Percentiles rank a stretch among this genome's conserved stretches.
These are phyloP conservation scores for Sideroxylon spinosum DNA, from an alignment of 179 eudicot genomes.

Conservation along the genomic window DNA sequence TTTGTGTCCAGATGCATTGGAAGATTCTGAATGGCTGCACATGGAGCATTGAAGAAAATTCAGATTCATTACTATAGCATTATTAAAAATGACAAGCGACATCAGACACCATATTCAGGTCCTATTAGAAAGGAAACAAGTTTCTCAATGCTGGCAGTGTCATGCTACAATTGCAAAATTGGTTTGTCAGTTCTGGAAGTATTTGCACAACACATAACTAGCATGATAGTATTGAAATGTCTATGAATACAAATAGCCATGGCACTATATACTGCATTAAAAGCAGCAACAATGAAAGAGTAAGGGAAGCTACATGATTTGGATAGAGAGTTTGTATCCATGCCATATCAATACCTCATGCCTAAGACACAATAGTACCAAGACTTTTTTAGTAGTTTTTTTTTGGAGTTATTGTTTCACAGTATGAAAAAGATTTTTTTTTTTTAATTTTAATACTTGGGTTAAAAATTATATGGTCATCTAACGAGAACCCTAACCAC, in stretches of 20 bases:
- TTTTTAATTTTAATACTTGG: not conserved
- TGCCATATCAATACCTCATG: not conserved
- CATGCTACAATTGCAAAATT: not conserved
- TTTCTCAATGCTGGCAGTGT: not conserved
- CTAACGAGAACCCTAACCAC: not conserved
- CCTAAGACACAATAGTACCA: not conserved
- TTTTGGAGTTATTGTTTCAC: not conserved
- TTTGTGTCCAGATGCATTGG: slow-evolving; percentile 19
- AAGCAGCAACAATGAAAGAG: not conserved
- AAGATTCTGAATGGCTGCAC: slow-evolving; percentile 36
- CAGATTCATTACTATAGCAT: slow-evolving; percentile 6
- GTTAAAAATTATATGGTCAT: not conserved
- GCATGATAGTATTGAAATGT: not conserved
- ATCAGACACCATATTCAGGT: no score
- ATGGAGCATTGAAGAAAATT: not conserved
- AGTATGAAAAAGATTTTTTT: not conserved
- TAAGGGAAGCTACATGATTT: not conserved
- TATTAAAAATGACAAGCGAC: not conserved
- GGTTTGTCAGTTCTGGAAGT: not conserved
- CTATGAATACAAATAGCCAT: no score
- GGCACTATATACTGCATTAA: not conserved
- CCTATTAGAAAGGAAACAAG: no score
- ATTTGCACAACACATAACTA: not conserved
- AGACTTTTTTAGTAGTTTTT: not conserved
- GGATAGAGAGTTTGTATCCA: not conserved